phyloP scores from a whole-genome alignment of 139 green algal genomes.

The Yamagishiella unicocca region DNA sequence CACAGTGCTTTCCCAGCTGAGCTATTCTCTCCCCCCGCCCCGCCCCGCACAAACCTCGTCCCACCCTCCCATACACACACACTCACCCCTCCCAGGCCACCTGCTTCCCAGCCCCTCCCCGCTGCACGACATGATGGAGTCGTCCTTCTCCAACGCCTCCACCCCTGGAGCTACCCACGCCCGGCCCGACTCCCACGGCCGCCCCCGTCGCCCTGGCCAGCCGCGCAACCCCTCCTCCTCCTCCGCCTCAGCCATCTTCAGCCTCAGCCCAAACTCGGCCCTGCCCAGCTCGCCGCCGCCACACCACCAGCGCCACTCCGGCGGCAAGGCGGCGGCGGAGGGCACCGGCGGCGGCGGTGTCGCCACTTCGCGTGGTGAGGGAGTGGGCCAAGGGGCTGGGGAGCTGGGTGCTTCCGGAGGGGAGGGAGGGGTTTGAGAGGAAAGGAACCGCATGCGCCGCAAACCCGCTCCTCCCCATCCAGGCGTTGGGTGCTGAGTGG shows the following conservation, averaged over 20 bases:
- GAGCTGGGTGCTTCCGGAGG: too few species aligned
- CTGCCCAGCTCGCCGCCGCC: background rate
- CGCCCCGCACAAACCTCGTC: too few species aligned
- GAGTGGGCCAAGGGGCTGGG: too few species aligned
- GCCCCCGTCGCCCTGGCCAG: background rate
- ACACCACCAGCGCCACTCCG: background rate
- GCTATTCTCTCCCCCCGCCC: too few species aligned
- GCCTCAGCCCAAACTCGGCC: constrained; percentile 3
- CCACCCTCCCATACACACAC: too few species aligned
- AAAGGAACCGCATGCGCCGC: too few species aligned
- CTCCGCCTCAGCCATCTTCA: constrained; percentile 26
- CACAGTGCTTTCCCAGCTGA: too few species aligned
- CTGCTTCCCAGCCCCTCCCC: background rate
- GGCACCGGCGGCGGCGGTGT: background rate
- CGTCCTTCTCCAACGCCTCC: constrained; percentile 17
- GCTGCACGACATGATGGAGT: constrained; percentile 16
- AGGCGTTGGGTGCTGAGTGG: too few species aligned
- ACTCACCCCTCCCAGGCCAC: background rate
- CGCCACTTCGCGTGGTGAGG: too few species aligned
- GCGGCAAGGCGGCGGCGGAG: background rate
- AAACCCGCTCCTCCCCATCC: too few species aligned
- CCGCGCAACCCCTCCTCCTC: constrained; percentile 9
- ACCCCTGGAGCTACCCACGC: background rate
- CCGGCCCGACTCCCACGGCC: background rate
- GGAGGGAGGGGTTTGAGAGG: too few species aligned